phyloP scores from a whole-genome alignment of 352 stramenopile genomes.

The Phytophthora pluvialis region DNA sequence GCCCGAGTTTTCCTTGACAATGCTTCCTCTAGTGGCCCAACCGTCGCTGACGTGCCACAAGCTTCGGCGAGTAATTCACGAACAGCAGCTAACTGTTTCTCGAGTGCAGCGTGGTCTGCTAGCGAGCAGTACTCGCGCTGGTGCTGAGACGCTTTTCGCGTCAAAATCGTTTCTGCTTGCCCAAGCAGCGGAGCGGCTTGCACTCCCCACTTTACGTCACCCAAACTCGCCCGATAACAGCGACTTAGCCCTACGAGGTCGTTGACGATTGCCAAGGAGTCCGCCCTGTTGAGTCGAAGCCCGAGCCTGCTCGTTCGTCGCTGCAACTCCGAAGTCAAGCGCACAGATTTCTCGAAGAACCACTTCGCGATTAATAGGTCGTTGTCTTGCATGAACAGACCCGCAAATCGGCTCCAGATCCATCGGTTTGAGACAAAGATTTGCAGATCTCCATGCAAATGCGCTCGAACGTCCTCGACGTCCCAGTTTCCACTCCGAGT shows the following conservation, averaged over 20 bases:
- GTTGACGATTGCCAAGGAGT: slow-evolving; percentile 24
- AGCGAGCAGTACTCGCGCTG: slow-evolving; percentile 19
- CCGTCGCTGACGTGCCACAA: neutral
- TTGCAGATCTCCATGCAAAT: slow-evolving; percentile 62
- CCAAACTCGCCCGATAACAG: slow-evolving; percentile 51
- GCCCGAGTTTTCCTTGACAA: slow-evolving; percentile 45
- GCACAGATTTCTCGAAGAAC: slow-evolving; percentile 48
- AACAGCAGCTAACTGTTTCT: slow-evolving; percentile 28
- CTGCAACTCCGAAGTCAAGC: slow-evolving; percentile 28
- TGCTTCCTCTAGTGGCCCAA: slow-evolving; percentile 36
- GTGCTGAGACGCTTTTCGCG: slow-evolving; percentile 13
- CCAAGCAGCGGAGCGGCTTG: slow-evolving; percentile 22
- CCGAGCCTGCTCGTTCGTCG: slow-evolving; percentile 20
- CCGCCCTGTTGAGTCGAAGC: slow-evolving; percentile 18
- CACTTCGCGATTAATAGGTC: slow-evolving; percentile 55
- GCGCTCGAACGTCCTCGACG: slow-evolving; percentile 39
- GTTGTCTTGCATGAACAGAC: slow-evolving; percentile 45
- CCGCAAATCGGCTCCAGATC: slow-evolving; percentile 67
- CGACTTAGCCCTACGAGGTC: slow-evolving; percentile 46
- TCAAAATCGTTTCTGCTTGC: slow-evolving; percentile 33
- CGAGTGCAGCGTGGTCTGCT: slow-evolving; percentile 7
- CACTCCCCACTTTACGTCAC: slow-evolving; percentile 18
- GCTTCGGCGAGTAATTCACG: slow-evolving; percentile 21
- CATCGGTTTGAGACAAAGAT: slow-evolving; percentile 52
- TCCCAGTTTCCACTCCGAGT: slow-evolving; percentile 54